Percentiles rank a stretch among this genome's conserved stretches.
Conservation (phyloP, 345 rosid species). For the Nasturtium officinale region DNA sequence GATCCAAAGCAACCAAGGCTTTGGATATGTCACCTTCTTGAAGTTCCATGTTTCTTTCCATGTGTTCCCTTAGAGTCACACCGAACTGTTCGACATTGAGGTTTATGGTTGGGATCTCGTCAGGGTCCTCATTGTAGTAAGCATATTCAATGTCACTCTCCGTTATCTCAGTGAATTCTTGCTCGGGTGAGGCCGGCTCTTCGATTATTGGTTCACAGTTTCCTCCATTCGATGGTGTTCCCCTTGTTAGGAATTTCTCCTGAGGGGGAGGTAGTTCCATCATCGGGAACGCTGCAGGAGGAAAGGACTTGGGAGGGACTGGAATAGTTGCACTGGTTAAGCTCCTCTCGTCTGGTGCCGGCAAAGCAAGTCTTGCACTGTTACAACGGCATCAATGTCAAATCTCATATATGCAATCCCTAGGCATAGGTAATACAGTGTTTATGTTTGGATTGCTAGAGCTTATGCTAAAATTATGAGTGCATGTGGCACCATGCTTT, state of each 20-base stretch:
- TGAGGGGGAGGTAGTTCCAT: constrained; percentile 49
- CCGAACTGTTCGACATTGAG: constrained; percentile 68
- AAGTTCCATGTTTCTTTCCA: constrained; percentile 71
- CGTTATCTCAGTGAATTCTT: constrained; percentile 46
- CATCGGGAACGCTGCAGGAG: constrained; percentile 48
- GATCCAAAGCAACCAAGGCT: constrained; percentile 84
- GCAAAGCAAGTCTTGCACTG: constrained; percentile 91
- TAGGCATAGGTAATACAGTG: constrained; percentile 18
- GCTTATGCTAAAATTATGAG: constrained; percentile 22
- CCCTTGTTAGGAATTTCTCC: constrained; percentile 39
- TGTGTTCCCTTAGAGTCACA: constrained; percentile 55
- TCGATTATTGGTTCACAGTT: constrained; percentile 73
- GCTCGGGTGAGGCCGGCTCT: constrained; percentile 84
- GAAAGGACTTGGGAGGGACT: constrained; percentile 35
- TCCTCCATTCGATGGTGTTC: constrained; percentile 24
- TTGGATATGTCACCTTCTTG: constrained; percentile 75
- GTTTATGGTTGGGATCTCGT: constrained; percentile 77
- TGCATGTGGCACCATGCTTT: constrained; percentile 3
- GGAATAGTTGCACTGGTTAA: constrained; percentile 49
- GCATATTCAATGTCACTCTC: constrained; percentile 76
- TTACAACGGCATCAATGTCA: constrained; percentile 38
- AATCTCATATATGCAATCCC: constrained; percentile 29
- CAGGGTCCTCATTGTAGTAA: constrained; percentile 62
- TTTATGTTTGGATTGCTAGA: constrained; percentile 9
- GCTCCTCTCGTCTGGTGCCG: constrained; percentile 76